A percentile compares a stretch with the other conserved stretches of the same genome.
Conservation (phyloP, 192 early-diverging fungal genomes). For the Anaeromyces robustus region DNA sequence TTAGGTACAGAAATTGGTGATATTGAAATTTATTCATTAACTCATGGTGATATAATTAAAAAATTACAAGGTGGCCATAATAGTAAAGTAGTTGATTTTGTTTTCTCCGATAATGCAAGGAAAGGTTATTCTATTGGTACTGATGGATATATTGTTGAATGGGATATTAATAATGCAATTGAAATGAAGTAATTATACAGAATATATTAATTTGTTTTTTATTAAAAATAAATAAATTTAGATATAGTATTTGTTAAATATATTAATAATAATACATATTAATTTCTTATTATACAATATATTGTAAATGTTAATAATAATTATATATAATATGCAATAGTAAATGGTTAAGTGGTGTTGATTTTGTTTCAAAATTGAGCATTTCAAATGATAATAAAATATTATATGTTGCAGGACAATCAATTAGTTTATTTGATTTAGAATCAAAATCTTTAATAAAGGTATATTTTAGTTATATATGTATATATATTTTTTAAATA, state of each 20-base stretch:
- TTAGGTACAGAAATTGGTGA: neutral
- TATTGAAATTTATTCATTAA: neutral
- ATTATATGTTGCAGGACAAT: neutral
- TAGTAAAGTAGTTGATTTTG: neutral
- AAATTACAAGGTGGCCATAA: neutral
- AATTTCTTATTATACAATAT: too few relatives aligned
- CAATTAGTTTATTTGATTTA: neutral
- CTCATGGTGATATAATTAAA: neutral
- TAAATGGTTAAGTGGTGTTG: neutral
- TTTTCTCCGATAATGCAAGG: neutral
- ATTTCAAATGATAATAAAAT: neutral
- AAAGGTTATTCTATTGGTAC: neutral
- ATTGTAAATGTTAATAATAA: too few relatives aligned
- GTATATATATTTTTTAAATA: too few relatives aligned
- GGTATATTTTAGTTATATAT: neutral
- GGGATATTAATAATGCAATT: neutral
- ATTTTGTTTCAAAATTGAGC: neutral
- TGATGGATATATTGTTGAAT: neutral
- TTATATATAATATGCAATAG: neutral
- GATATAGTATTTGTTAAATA: too few relatives aligned
- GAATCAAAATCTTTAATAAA: neutral
- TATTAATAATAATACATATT: too few relatives aligned
- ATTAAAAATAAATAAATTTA: too few relatives aligned
- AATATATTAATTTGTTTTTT: neutral
- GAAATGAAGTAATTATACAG: neutral